Evolutionary conservation across 2,329 filamentous ascomycete species (phyloP).

Genomic region (Aspergillus flavus): DNA sequence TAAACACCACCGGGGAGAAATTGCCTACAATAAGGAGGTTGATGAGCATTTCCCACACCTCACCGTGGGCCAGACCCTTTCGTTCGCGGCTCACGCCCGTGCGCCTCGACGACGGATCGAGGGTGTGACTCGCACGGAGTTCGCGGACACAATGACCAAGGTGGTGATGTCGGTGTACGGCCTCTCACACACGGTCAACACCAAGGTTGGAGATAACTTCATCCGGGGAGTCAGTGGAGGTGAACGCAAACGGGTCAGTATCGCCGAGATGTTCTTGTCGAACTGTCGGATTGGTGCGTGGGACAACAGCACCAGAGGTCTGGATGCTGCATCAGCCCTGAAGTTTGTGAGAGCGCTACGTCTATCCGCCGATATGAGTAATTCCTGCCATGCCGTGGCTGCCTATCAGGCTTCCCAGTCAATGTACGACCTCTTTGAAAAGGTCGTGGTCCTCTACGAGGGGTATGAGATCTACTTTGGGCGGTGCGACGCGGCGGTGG

Average conservation of each 20-base stretch:
- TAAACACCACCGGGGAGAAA: constrained; percentile 57
- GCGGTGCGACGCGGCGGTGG: constrained; percentile 57
- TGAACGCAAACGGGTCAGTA: constrained; percentile 69
- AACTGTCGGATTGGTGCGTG: constrained; percentile 63
- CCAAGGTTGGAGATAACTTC: constrained; percentile 69
- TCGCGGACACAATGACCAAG: background rate
- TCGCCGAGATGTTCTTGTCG: constrained; percentile 65
- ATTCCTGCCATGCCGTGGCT: constrained; percentile 50
- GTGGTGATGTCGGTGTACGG: constrained; percentile 23
- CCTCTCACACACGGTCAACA: constrained; percentile 63
- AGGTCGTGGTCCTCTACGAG: constrained; percentile 69
- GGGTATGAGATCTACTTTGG: constrained; percentile 76
- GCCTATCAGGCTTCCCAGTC: constrained; percentile 52
- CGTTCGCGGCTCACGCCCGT: constrained; percentile 56
- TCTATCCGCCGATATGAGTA: constrained; percentile 45
- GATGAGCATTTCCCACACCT: constrained; percentile 47
- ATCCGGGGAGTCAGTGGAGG: constrained; percentile 69
- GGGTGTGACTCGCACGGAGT: constrained; percentile 51
- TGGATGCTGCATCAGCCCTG: constrained; percentile 56
- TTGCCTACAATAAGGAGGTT: constrained; percentile 34
- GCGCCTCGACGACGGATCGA: constrained; percentile 51
- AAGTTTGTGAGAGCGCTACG: constrained; percentile 54
- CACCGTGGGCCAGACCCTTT: constrained; percentile 55
- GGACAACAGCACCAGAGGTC: constrained; percentile 68
- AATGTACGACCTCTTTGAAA: constrained; percentile 62